Conservation (phyloP, 805 yeast genomes). For the Cyberlindnera xylosilytica region DNA sequence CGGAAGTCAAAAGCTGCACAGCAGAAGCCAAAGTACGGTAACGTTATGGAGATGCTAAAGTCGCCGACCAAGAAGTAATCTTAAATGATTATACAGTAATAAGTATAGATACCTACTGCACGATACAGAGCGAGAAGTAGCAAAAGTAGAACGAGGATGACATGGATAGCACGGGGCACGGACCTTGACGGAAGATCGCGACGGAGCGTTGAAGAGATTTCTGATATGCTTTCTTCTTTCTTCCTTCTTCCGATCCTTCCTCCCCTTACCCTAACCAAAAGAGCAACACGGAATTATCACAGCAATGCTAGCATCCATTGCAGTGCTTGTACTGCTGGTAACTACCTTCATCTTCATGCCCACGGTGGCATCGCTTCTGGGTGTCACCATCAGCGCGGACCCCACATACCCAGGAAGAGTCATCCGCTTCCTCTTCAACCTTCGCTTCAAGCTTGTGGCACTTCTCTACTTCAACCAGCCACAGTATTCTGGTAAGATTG, state of each 20-base stretch:
- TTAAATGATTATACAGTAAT: neutral
- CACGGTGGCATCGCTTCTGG: neutral
- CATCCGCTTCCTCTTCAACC: slow-evolving; percentile 10
- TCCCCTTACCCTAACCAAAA: too few species aligned
- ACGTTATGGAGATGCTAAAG: neutral
- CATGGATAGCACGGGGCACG: too few species aligned
- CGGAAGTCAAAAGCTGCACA: neutral
- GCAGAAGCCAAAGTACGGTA: neutral
- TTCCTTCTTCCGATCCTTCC: too few species aligned
- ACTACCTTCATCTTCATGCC: slow-evolving; percentile 7
- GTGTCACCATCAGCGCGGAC: slow-evolving; percentile 6
- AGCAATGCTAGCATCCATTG: too few species aligned
- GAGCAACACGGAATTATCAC: too few species aligned
- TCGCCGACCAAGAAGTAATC: neutral
- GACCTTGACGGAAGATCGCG: too few species aligned
- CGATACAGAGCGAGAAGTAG: too few species aligned
- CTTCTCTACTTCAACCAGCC: slow-evolving; percentile 6
- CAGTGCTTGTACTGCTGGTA: neutral
- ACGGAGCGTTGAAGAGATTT: too few species aligned
- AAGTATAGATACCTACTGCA: too few species aligned
- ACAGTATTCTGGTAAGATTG: slow-evolving; percentile 10
- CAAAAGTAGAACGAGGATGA: too few species aligned
- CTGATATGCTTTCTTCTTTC: too few species aligned
- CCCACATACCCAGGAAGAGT: neutral
- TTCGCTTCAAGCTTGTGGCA: slow-evolving; percentile 15